Evolutionary conservation across 73 alveolate genomes (phyloP).

Genomic region (Paramecium primaurelia): DNA sequence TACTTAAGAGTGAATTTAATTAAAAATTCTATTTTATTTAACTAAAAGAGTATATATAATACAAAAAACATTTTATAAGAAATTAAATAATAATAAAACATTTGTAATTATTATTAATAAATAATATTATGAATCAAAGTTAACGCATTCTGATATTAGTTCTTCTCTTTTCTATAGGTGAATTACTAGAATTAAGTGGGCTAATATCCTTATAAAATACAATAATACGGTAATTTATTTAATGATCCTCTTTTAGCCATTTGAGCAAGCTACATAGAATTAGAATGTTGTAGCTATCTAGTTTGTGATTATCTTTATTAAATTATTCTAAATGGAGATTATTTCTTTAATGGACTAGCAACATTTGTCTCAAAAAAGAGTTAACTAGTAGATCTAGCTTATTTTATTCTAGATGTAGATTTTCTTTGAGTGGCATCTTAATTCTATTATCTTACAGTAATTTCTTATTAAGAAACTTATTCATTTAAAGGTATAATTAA

Average conservation of each 20-base stretch:
- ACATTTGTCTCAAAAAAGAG: not conserved
- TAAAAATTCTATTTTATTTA: not conserved
- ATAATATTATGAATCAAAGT: not conserved
- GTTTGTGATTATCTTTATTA: not conserved
- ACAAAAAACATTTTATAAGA: no score
- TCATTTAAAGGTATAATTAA: not conserved
- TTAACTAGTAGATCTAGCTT: slow-evolving; percentile 35
- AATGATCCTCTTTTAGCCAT: not conserved
- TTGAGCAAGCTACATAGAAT: not conserved
- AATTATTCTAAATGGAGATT: not conserved
- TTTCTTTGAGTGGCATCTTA: not conserved
- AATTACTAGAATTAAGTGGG: not conserved
- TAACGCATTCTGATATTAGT: not conserved
- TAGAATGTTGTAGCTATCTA: not conserved
- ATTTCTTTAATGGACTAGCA: slow-evolving; percentile 4
- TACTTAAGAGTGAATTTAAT: not conserved
- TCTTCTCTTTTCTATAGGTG: not conserved
- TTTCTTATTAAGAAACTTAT: not conserved
- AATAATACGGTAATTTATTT: not conserved
- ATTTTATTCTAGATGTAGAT: not conserved
- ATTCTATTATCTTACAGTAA: not conserved
- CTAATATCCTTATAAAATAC: not conserved
- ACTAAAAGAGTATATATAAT: no score
- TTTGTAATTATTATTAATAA: no score
- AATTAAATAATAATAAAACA: no score